Percentiles rank a stretch among this genome's conserved stretches.
phyloP scores from a whole-genome alignment of 805 yeast genomes.

The Candida sphagnicola region DNA sequence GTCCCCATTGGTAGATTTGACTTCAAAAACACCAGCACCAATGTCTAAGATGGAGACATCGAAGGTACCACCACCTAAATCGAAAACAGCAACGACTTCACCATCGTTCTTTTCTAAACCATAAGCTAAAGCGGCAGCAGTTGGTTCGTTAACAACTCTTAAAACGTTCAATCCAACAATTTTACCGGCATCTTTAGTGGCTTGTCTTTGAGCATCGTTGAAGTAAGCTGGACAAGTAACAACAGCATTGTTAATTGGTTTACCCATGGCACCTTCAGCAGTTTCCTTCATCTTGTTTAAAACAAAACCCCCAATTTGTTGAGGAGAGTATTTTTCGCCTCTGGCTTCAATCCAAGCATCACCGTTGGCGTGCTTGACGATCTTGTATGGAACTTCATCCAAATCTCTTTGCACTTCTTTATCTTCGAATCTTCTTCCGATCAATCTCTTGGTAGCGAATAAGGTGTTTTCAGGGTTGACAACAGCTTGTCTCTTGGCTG shows the following conservation, averaged over 20 bases:
- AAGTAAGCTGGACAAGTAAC: constrained; percentile 89
- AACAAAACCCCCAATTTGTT: constrained; percentile 90
- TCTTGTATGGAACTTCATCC: constrained; percentile 84
- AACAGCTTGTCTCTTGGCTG: constrained; percentile 95
- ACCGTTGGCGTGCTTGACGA: constrained; percentile 85
- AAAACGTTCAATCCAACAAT: constrained; percentile 90
- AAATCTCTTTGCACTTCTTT: constrained; percentile 87
- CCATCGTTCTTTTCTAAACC: constrained; percentile 81
- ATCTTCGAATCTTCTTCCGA: constrained; percentile 90
- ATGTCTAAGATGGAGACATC: constrained; percentile 95
- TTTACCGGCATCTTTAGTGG: constrained; percentile 96
- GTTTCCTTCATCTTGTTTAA: constrained; percentile 98
- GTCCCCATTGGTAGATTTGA: constrained; percentile 95
- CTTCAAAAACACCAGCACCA: constrained; percentile 97
- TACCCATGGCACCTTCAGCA: constrained; percentile 88
- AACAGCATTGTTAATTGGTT: constrained; percentile 82
- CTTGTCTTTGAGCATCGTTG: constrained; percentile 90
- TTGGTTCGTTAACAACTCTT: constrained; percentile 88
- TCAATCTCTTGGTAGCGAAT: constrained; percentile 91
- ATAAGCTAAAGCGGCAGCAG: constrained; percentile 92
- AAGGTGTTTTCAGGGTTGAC: constrained; percentile 92
- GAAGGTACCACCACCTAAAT: constrained; percentile 98
- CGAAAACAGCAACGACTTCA: constrained; percentile 92
- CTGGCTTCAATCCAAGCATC: constrained; percentile 96
- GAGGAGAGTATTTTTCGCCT: constrained; percentile 86